Evolutionary conservation across 2,329 filamentous ascomycete species (phyloP), one percentile per base, ranked within the genome.

Genomic region (Dactylellina sp.): DNA sequence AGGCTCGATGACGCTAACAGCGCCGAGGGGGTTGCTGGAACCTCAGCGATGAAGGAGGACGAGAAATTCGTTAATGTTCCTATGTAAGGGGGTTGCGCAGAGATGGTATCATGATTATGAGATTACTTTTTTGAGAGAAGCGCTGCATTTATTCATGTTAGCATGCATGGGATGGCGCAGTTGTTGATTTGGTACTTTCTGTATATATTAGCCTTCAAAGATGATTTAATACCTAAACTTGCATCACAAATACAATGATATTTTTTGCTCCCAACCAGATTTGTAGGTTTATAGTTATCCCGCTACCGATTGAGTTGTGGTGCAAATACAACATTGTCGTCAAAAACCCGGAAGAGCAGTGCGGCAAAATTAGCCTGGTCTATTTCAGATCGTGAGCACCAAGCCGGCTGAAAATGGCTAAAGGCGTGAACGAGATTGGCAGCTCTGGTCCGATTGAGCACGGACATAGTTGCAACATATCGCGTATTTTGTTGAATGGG

Each of bases 61-160:
- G 70, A 66, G 39, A 74, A 74, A 56, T 66, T 72, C 32, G 70
- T 49, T 35, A 66, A 40, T 7, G 28, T 74, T 39, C 40, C 60
- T 9, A 50, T 66, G 61, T 65, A 56, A 55, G 22, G 5, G n/a
- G 9, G 9, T 32, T 32, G 28, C 9, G 28, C n/a, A 1, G 32
- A 42, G 11, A 14, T 39, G n/a, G 22, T 9, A 25, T 12, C 32
- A n/a, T 20, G 39, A 40, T 16, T 47, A 22, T 42, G 42, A 50
- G 35, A 37, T 44, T 16, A 42, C 16, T 63, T 63, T 40, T 22
- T 2, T 61, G 2, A 49, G 18, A 40, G 44, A 57, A 53, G 32
- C 32, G 50, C 16, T 28, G 7, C 16, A 46, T 46, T 60, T 47
- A 25, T 40, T 14, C 2, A 28, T 25, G n/a, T 2, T 39, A 59